A percentile compares a stretch with the other conserved stretches of the same genome.
These are phyloP conservation scores for Penicillium aurantiogriseum DNA, from an alignment of 2,329 filamentous ascomycete genomes.

Conservation along the genomic window DNA sequence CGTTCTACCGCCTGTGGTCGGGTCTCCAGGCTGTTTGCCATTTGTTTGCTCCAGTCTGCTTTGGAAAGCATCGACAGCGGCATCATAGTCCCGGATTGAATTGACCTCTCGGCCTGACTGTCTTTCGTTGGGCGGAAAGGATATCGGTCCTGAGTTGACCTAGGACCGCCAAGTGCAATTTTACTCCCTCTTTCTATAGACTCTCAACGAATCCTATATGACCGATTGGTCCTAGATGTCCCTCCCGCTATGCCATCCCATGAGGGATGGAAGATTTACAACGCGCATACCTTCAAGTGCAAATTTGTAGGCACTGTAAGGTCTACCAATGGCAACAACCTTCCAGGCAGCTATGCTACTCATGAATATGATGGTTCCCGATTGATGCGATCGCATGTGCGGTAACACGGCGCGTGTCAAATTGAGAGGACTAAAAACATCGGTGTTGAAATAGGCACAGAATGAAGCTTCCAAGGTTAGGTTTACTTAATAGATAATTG, in stretches of 20 bases:
- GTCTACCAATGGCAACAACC: background rate
- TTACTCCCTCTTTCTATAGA: background rate
- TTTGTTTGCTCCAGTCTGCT: constrained; percentile 24
- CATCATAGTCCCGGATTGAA: background rate
- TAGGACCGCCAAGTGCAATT: background rate
- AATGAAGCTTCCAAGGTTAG: background rate
- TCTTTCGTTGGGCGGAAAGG: background rate
- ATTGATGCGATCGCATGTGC: background rate
- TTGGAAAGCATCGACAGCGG: background rate
- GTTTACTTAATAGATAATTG: background rate
- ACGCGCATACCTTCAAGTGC: constrained; percentile 8
- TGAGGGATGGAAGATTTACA: background rate
- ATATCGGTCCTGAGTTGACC: background rate
- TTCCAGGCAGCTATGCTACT: constrained; percentile 4
- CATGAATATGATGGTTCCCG: background rate
- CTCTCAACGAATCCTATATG: background rate
- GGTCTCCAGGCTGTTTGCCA: constrained; percentile 39
- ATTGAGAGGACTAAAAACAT: background rate
- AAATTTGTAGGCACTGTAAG: constrained; percentile 2
- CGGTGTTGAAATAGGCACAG: background rate
- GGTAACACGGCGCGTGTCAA: background rate
- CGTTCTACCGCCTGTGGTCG: constrained; percentile 30
- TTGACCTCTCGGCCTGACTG: background rate
- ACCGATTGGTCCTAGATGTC: background rate
- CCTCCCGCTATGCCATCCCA: background rate